Evolutionary conservation across 1,139 yeast genomes (phyloP), one percentile per base, ranked within the genome.

Genomic region (Magnusiomyces ingens): DNA sequence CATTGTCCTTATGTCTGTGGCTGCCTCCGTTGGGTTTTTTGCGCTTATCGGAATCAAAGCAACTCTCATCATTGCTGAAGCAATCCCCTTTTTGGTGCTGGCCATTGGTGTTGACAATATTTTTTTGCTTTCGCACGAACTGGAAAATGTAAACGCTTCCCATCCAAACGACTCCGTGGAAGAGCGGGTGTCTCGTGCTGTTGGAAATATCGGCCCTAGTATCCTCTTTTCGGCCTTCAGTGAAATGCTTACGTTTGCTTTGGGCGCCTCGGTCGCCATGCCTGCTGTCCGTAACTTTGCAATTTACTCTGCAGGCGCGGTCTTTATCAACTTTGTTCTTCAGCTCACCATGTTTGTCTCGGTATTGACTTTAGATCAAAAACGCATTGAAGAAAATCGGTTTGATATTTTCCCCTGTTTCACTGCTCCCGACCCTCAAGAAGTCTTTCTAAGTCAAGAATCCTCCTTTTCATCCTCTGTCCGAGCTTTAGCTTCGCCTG

Each of bases 211-310:
- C 59, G 96, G 97, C 0, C 97, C 99, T 0, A 86, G 95, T 19
- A 89, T 95, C 58, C 67, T 88, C 22, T 73, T 88, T 21, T 85
- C 96, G 53, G 83, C 95, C 0, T 60, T 82, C 0, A 79, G 93
- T 52, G 97, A 93, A 63, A 75, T 84, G 8, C 72, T 82, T 4
- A 86, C 96, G 66, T 90, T 93, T 65, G 70, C 82, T 10, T 72
- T 93, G 47, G 96, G 96, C 0, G 76, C 95, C 0, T 70, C 75
- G 6, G 98, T 93, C 5, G 78, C 83, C 17, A 93, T 91, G 97
- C 98, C 98, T 2, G 98, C 98, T 0, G 98, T 91, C 8, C 78
- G 84, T 58, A 93, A 91, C 67, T 93, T 93, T 75, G 97, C 99
- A 0, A 71, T 84, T 26, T 93, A 88, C 64, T 87, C 96, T 13